phyloP scores from a whole-genome alignment of 2,329 filamentous ascomycete species.

The Ophiostoma himal-ulmi region DNA sequence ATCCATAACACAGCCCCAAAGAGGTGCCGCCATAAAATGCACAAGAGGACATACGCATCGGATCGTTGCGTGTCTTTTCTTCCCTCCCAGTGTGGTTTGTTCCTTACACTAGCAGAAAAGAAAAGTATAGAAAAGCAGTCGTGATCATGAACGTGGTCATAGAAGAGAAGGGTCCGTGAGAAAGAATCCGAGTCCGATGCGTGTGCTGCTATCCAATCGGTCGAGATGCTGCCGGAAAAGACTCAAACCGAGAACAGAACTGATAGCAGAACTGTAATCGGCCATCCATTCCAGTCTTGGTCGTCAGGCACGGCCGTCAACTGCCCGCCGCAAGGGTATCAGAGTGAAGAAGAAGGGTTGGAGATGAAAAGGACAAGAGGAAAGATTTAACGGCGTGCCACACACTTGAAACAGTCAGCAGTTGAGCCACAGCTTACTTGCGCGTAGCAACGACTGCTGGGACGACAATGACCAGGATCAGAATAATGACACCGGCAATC shows the following conservation, averaged over 20 bases:
- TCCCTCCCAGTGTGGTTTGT: not conserved
- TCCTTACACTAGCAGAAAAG: not conserved
- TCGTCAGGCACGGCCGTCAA: not conserved
- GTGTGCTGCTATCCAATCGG: slow-evolving; percentile 8
- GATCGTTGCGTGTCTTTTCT: slow-evolving; percentile 7
- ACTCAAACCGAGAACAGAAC: not conserved
- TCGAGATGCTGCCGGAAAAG: not conserved
- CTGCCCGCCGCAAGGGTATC: slow-evolving; percentile 12
- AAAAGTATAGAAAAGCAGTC: slow-evolving; percentile 8
- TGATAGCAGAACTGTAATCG: too few species aligned
- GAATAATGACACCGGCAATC: slow-evolving; percentile 80
- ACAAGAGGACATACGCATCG: slow-evolving; percentile 12
- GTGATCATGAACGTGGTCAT: slow-evolving; percentile 12
- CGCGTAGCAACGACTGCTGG: slow-evolving; percentile 50
- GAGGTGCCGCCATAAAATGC: slow-evolving; percentile 10
- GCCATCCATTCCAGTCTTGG: not conserved
- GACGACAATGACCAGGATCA: slow-evolving; percentile 90
- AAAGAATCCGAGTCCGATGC: not conserved
- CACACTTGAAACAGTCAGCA: not conserved
- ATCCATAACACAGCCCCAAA: slow-evolving; percentile 7
- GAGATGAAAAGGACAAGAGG: not conserved
- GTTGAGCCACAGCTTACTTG: slow-evolving; percentile 11
- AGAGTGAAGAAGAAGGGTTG: slow-evolving; percentile 3
- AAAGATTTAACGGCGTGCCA: not conserved
- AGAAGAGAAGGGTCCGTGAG: not conserved